Evolutionary conservation across 1,284 basidiomycete species (phyloP), one percentile per base, ranked within the genome.

Genomic region (Ganoderma lingzhi): DNA sequence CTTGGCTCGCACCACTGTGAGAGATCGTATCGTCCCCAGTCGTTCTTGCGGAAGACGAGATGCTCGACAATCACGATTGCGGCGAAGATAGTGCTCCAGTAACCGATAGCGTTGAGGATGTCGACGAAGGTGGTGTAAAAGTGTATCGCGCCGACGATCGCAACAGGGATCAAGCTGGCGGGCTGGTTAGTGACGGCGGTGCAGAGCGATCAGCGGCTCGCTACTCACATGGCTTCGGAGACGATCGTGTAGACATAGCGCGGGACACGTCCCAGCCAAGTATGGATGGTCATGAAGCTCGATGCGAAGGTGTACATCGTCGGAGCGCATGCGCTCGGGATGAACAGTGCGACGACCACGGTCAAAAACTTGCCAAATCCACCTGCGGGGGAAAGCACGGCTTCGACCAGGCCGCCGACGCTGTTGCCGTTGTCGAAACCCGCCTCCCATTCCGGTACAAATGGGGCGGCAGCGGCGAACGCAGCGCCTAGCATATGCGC

Each of bases 251-350:
- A 90, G 35, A 94, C 83, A 80, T 93, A 95, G 71, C 93, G 84
- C 0, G 94, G 95, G 1, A 95, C 83, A 58, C 81, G 80, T 12
- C 83, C 79, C 70, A 88, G 85, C 63, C 88, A 72, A 75, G 90
- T 76, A 8, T 88, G 81, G 37, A 93, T 83, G 17, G 92, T 85
- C 86, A 94, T 93, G 69, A 93, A 86, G 68, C 89, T 92, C 45
- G 90, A 86, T 3, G 90, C 90, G 75, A 93, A 93, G 2, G 90
- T 90, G 78, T 95, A 95, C 86, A 94, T 93, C 19, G 88, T 92
- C 0, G 91, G 90, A 4, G 91, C 93, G 72, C 91, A 85, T 2
- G 86, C 84, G 62, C 86, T 86, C 0, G 87, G 84, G 19, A 87
- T 80, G 23, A 83, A 84, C 59, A 93, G 80, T 0, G 89, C 82